Evolutionary conservation across 371 early-diverging fungal genomes (phyloP).

Genomic region (Mucor piriformis): DNA sequence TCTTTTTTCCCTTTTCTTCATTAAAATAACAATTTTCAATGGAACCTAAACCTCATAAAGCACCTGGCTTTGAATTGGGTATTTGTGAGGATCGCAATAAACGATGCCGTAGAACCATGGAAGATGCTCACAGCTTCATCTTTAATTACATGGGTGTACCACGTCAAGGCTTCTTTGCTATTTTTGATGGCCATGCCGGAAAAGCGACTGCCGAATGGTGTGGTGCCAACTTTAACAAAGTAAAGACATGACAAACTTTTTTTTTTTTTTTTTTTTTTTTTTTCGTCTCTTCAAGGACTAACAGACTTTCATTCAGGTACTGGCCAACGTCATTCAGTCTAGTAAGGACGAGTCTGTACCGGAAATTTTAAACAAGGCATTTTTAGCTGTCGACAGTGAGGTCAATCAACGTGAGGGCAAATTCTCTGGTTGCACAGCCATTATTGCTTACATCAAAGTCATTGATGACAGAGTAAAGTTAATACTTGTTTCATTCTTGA

Average conservation of each 20-base stretch:
- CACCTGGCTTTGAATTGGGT: constrained; percentile 61
- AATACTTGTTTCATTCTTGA: not conserved
- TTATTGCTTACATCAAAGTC: constrained; percentile 75
- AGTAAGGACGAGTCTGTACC: constrained; percentile 54
- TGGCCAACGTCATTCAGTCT: constrained; percentile 25
- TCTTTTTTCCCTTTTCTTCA: constrained; percentile 4
- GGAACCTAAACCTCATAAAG: constrained; percentile 19
- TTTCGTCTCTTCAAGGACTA: too few relatives aligned
- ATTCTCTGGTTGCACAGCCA: constrained; percentile 92
- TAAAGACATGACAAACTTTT: constrained; percentile 26
- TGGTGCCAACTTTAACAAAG: constrained; percentile 86
- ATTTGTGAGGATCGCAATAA: constrained; percentile 88
- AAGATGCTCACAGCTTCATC: constrained; percentile 89
- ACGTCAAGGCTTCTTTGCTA: constrained; percentile 91
- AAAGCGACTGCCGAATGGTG: constrained; percentile 96
- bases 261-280: not conserved
- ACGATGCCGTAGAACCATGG: constrained; percentile 93
- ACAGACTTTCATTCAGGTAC: too few relatives aligned
- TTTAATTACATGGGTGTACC: constrained; percentile 79
- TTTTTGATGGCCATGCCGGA: constrained; percentile 99
- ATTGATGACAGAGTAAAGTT: constrained; percentile 42
- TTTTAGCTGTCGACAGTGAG: constrained; percentile 81
- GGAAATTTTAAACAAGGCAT: constrained; percentile 83
- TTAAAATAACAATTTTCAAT: not conserved
- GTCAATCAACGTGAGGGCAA: constrained; percentile 72